Conservation (phyloP, 352 stramenopile species). For the Phytophthora nicotianae region DNA sequence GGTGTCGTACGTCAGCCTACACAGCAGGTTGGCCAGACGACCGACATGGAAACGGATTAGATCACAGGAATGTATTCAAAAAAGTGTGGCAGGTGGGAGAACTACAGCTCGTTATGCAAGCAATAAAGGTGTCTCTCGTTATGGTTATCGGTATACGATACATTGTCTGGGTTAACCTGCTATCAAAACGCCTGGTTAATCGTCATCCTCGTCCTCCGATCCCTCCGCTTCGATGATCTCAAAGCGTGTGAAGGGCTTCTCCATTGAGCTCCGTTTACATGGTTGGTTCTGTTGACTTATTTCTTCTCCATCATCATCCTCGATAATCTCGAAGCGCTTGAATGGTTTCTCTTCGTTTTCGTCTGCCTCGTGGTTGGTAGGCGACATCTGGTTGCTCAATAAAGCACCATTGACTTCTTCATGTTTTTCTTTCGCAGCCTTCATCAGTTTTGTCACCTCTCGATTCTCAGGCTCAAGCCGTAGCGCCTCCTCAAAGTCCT, state of each 20-base stretch:
- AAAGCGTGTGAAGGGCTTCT: slow-evolving; percentile 62
- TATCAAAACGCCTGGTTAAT: slow-evolving; percentile 17
- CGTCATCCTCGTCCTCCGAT: slow-evolving; percentile 40
- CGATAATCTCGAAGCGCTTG: slow-evolving; percentile 78
- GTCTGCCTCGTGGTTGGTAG: slow-evolving; percentile 8
- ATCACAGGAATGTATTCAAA: slow-evolving; percentile 28
- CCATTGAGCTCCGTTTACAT: slow-evolving; percentile 6
- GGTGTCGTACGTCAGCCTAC: slow-evolving; percentile 57
- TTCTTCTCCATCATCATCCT: slow-evolving; percentile 39
- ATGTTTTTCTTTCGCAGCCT: slow-evolving; percentile 73
- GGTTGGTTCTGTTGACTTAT: slow-evolving; percentile 9
- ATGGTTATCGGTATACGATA: slow-evolving; percentile 9
- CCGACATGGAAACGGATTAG: slow-evolving; percentile 59
- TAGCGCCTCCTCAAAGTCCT: slow-evolving; percentile 82
- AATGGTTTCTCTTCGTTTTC: slow-evolving; percentile 40
- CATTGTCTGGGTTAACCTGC: not conserved
- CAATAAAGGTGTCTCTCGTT: slow-evolving; percentile 14
- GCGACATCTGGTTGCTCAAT: slow-evolving; percentile 29
- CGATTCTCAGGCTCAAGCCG: slow-evolving; percentile 66
- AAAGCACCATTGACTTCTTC: slow-evolving; percentile 62
- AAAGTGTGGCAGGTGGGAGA: slow-evolving; percentile 3
- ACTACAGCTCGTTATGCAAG: slow-evolving; percentile 12
- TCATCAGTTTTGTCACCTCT: slow-evolving; percentile 84
- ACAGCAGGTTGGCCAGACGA: slow-evolving; percentile 39
- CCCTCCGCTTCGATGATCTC: slow-evolving; percentile 62